These are phyloP conservation scores for Sabuloglossum arenarium DNA, from an alignment of 495 filamentous ascomycete species.

Conservation along the genomic window DNA sequence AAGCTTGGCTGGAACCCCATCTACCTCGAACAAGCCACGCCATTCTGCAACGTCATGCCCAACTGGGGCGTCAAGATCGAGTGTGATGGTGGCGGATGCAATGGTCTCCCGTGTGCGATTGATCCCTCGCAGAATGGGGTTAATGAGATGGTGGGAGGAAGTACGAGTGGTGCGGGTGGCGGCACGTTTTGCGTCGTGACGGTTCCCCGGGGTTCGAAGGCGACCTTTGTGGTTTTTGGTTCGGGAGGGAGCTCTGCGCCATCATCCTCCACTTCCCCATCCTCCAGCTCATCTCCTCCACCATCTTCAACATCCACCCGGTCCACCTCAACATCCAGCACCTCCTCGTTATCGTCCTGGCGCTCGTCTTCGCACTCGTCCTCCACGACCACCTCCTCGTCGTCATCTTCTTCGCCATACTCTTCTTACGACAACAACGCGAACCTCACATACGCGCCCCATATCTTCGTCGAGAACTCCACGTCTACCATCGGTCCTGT, in stretches of 20 bases:
- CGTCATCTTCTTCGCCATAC: neutral
- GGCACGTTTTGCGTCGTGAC: slow-evolving; percentile 65
- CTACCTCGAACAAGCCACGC: slow-evolving; percentile 35
- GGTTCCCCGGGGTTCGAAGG: slow-evolving; percentile 42
- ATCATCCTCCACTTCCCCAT: slow-evolving; percentile 7
- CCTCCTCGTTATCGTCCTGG: slow-evolving; percentile 19
- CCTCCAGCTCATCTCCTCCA: slow-evolving; percentile 37
- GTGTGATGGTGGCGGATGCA: slow-evolving; percentile 44
- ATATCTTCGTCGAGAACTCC: slow-evolving; percentile 4
- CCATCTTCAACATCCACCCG: slow-evolving; percentile 20
- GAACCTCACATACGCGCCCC: neutral
- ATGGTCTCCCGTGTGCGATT: slow-evolving; percentile 55
- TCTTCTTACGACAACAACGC: too few species aligned
- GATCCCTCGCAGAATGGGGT: slow-evolving; percentile 40
- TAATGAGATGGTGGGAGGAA: slow-evolving; percentile 32
- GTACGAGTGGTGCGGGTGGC: slow-evolving; percentile 39
- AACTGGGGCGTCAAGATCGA: slow-evolving; percentile 50
- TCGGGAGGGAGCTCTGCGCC: slow-evolving; percentile 26
- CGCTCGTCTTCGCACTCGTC: neutral
- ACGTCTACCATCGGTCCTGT: too few species aligned
- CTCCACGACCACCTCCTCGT: neutral
- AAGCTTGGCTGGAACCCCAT: slow-evolving; percentile 73
- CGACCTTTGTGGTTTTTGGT: slow-evolving; percentile 51
- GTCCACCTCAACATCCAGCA: neutral
- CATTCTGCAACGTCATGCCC: slow-evolving; percentile 35